Evolutionary conservation across 2,329 filamentous ascomycete species (phyloP), one percentile per base, ranked within the genome.

Genomic region (Verticillium nubilum): DNA sequence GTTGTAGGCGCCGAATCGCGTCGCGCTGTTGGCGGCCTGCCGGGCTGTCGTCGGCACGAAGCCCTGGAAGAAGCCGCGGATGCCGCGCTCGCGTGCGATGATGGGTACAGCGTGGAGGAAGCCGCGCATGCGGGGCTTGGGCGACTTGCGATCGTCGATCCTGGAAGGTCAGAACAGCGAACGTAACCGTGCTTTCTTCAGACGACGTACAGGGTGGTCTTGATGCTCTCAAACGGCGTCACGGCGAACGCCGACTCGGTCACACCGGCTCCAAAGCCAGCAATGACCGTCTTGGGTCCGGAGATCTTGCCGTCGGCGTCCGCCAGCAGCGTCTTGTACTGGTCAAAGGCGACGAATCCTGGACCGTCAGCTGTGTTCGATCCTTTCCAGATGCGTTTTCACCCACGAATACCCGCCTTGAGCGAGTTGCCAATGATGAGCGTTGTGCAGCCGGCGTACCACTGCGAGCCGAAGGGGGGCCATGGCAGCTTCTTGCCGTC

Each of bases 361-460:
- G 29, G 15, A 5, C 17, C 2, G 15, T 50, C 13, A 19, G 56
- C 25, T n/a, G 17, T 5, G 52, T 13, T 17, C 5, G 19, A n/a
- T n/a, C 15, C 10, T 26, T 23, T 5, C 27, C n/a, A 4, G 13
- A 13, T 1, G 6, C 12, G 9, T 35, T 5, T 28, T 28, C 50
- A 81, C 88, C 62, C 83, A 93, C 92, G 88, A 64, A 98, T 96
- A 61, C 92, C 95, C 37, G 95, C 95, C 79, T 99, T 99, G 72
- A 95, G 83, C 58, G 92, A 96, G 77, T 99, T 99, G 62, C 95
- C 95, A 66, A 98, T 92, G 61, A 99, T 96, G 72, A 97, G 78
- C 28, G 95, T 98, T 54, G 95, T 98, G 78, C 95, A 99, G 37
- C 95, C 95, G 13, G 95, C 94, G 74, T 99, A 99, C 95, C 95